phyloP scores from a whole-genome alignment of 2,329 filamentous ascomycete species.

The Hypoxylon sp. region DNA sequence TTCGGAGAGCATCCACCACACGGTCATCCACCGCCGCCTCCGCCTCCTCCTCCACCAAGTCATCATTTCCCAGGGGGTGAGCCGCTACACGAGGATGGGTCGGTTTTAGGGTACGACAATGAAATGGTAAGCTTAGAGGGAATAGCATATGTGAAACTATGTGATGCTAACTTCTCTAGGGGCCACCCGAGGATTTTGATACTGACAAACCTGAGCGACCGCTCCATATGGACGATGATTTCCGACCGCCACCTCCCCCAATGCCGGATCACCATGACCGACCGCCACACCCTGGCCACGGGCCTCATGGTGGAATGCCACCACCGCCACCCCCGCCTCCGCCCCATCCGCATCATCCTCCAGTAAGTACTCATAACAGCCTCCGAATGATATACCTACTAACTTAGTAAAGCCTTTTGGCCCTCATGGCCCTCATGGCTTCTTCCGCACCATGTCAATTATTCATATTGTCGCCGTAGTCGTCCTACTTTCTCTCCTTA shows the following conservation, averaged over 20 bases:
- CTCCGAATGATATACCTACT: slow-evolving; percentile 10
- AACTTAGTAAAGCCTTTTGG: slow-evolving; percentile 35
- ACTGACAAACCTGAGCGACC: slow-evolving; percentile 20
- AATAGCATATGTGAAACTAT: not conserved
- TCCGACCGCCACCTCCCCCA: slow-evolving; percentile 30
- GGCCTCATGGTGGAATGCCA: slow-evolving; percentile 15
- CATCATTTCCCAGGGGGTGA: slow-evolving; percentile 12
- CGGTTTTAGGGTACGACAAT: not conserved
- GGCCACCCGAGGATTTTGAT: slow-evolving; percentile 20
- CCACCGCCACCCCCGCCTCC: slow-evolving; percentile 33
- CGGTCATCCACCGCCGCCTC: slow-evolving; percentile 36
- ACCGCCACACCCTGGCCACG: slow-evolving; percentile 26
- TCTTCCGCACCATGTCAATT: slow-evolving; percentile 23
- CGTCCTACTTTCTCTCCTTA: slow-evolving; percentile 49
- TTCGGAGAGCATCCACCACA: slow-evolving; percentile 25
- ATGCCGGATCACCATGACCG: slow-evolving; percentile 22
- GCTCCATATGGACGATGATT: slow-evolving; percentile 12
- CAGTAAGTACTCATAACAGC: slow-evolving; percentile 25
- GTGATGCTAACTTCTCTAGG: slow-evolving; percentile 27
- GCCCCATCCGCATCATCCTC: slow-evolving; percentile 9
- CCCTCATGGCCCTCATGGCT: slow-evolving; percentile 32
- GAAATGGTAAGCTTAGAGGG: slow-evolving; percentile 31
- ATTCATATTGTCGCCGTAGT: slow-evolving; percentile 42
- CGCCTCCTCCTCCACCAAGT: slow-evolving; percentile 32
- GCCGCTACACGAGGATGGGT: slow-evolving; percentile 9